A percentile compares a stretch with the other conserved stretches of the same genome.
phyloP scores from a whole-genome alignment of 2,329 filamentous ascomycete species.

The Thelonectria rubi region DNA sequence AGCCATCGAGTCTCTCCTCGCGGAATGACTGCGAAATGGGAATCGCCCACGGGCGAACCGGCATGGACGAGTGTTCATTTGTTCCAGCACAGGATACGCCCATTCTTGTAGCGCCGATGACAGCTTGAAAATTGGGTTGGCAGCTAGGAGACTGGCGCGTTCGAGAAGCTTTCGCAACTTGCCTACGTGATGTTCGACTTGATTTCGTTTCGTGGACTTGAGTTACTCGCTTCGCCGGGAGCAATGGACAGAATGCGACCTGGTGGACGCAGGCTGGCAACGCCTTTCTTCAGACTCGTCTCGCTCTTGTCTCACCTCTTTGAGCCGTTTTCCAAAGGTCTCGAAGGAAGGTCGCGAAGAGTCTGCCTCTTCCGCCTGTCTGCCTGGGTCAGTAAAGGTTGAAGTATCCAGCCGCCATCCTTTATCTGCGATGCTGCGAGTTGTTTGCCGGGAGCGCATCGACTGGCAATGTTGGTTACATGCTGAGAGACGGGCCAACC shows the following conservation, averaged over 20 bases:
- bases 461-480: not conserved
- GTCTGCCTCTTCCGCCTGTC: not conserved
- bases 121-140: conserved; percentile 32
- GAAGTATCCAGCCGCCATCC: too few relatives aligned
- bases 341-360: conserved; percentile 19
- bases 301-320: conserved; percentile 22
- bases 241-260: not conserved
- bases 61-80: conserved; percentile 40
- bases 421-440: not conserved
- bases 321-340: conserved; percentile 29
- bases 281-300: conserved; percentile 35
- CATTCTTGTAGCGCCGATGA: conserved; percentile 36
- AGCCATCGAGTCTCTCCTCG: conserved; percentile 36
- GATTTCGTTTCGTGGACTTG: conserved; percentile 35
- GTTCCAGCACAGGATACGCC: conserved; percentile 36
- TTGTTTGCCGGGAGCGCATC: not conserved
- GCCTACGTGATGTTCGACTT: conserved; percentile 20
- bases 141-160: conserved; percentile 20
- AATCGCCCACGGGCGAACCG: conserved; percentile 31
- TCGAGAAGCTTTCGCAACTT: conserved; percentile 24
- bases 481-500: not conserved
- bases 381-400: too few relatives aligned
- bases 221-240: conserved; percentile 37
- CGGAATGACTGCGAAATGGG: conserved; percentile 40
- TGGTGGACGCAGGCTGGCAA: conserved; percentile 32